These are phyloP conservation scores for Talaromyces sp. DNA, from an alignment of 2,329 filamentous ascomycete genomes.

Conservation along the genomic window DNA sequence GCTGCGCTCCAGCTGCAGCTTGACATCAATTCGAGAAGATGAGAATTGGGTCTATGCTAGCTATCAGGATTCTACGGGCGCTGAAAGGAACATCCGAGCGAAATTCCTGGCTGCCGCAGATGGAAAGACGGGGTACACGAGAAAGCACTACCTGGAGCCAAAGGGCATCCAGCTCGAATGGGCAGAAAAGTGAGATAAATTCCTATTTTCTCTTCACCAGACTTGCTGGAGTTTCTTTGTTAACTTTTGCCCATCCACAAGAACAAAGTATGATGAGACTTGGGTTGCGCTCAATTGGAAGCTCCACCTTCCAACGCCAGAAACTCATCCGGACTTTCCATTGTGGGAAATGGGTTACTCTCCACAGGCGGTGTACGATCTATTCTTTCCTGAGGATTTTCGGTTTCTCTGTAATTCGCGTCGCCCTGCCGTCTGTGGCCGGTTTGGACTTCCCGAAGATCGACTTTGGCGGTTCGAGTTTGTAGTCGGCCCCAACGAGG, in stretches of 20 bases:
- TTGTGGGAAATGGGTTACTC: conserved; percentile 43
- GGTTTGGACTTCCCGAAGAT: conserved; percentile 37
- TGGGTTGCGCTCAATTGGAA: conserved; percentile 47
- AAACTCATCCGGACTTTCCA: conserved; percentile 44
- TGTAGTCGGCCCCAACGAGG: conserved; percentile 22
- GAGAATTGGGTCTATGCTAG: conserved; percentile 11
- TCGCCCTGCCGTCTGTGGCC: conserved; percentile 39
- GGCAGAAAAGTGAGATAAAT: not conserved
- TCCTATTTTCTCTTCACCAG: too few species aligned
- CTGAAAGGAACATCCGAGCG: conserved; percentile 14
- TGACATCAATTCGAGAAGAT: not conserved
- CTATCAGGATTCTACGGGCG: conserved; percentile 16
- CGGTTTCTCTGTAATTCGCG: conserved; percentile 41
- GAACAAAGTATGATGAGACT: conserved; percentile 12
- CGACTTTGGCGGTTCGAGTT: conserved; percentile 42
- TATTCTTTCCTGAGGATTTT: conserved; percentile 42
- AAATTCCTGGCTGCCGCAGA: conserved; percentile 40
- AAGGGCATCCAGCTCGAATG: conserved; percentile 35
- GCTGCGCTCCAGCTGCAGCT: not conserved
- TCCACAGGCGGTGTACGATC: conserved; percentile 43
- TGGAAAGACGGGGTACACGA: conserved; percentile 42
- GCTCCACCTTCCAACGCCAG: conserved; percentile 37
- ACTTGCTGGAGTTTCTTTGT: not conserved
- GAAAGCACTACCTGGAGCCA: conserved; percentile 43
- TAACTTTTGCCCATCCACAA: too few species aligned